phyloP scores from a whole-genome alignment of 169 alveolate species.

The Neospora caninum region DNA sequence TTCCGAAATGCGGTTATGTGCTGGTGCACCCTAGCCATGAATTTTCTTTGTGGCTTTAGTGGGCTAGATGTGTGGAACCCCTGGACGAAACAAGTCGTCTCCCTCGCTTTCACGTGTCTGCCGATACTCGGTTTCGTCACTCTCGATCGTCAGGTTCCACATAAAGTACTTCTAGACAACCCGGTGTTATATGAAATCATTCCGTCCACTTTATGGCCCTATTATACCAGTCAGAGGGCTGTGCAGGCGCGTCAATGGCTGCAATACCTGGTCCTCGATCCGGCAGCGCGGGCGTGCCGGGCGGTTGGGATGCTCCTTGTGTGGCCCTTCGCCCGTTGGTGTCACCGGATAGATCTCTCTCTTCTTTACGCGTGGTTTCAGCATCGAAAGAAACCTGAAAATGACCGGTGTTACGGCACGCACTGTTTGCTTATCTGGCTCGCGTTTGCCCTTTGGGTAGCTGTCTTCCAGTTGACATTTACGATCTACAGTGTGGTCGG shows the following conservation, averaged over 20 bases:
- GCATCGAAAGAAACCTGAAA: slow-evolving; percentile 70
- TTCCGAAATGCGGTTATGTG: slow-evolving; percentile 71
- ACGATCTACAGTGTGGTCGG: slow-evolving; percentile 72
- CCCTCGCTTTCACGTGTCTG: slow-evolving; percentile 76
- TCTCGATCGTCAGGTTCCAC: slow-evolving; percentile 79
- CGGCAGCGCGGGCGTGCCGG: slow-evolving; percentile 21
- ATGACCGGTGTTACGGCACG: slow-evolving; percentile 73
- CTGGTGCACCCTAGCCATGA: slow-evolving; percentile 74
- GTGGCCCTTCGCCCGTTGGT: slow-evolving; percentile 59
- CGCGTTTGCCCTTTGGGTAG: slow-evolving; percentile 79
- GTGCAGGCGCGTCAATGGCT: slow-evolving; percentile 11
- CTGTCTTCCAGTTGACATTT: slow-evolving; percentile 72
- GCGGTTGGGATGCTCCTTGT: slow-evolving; percentile 55
- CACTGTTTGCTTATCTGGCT: slow-evolving; percentile 73
- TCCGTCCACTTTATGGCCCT: slow-evolving; percentile 78
- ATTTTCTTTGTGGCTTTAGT: slow-evolving; percentile 76
- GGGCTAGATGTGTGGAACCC: slow-evolving; percentile 81
- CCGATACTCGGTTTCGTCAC: slow-evolving; percentile 78
- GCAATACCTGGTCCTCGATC: neutral
- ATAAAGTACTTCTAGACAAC: slow-evolving; percentile 71
- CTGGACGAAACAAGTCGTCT: slow-evolving; percentile 80
- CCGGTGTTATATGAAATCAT: slow-evolving; percentile 76
- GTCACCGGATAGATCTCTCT: slow-evolving; percentile 54
- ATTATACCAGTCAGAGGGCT: neutral
- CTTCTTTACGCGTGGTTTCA: slow-evolving; percentile 67